These are phyloP conservation scores for Plasmodium billcollinsi DNA, from an alignment of 169 alveolate genomes.

Conservation along the genomic window DNA sequence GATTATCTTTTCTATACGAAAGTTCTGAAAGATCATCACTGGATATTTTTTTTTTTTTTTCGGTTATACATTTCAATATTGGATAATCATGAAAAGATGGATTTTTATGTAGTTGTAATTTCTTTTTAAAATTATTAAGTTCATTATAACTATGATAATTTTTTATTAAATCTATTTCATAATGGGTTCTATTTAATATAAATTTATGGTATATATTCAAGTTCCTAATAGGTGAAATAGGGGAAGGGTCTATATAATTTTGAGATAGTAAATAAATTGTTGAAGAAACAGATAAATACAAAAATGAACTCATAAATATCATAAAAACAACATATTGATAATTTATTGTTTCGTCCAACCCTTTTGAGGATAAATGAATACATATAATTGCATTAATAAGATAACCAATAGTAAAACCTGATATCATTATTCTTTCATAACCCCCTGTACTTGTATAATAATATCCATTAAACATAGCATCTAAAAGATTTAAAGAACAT, in stretches of 20 bases:
- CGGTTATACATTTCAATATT: neutral
- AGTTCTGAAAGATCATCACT: conserved; percentile 7
- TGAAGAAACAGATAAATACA: conserved; percentile 80
- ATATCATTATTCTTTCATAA: conserved; percentile 54
- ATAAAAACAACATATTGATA: conserved; percentile 79
- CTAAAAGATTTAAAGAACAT: conserved; percentile 49
- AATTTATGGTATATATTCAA: conserved; percentile 21
- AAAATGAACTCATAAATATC: conserved; percentile 79
- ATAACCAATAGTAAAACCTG: conserved; percentile 85
- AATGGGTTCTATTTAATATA: conserved; percentile 47
- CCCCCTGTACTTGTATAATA: conserved; percentile 50
- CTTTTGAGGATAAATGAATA: conserved; percentile 78
- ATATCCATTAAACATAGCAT: conserved; percentile 62
- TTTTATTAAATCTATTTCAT: conserved; percentile 55
- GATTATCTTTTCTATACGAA: neutral
- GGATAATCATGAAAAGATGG: conserved; percentile 14
- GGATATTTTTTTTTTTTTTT: neutral
- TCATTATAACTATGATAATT: conserved; percentile 44
- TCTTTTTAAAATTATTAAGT: conserved; percentile 30
- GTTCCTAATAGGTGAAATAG: neutral
- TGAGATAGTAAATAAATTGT: conserved; percentile 73
- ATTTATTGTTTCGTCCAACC: conserved; percentile 84
- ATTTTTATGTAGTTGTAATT: conserved; percentile 12
- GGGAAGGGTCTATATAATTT: conserved; percentile 13
- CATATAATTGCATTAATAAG: conserved; percentile 82